These are phyloP conservation scores for Pichia sp. DNA, from an alignment of 1,139 yeast species.

Conservation along the genomic window DNA sequence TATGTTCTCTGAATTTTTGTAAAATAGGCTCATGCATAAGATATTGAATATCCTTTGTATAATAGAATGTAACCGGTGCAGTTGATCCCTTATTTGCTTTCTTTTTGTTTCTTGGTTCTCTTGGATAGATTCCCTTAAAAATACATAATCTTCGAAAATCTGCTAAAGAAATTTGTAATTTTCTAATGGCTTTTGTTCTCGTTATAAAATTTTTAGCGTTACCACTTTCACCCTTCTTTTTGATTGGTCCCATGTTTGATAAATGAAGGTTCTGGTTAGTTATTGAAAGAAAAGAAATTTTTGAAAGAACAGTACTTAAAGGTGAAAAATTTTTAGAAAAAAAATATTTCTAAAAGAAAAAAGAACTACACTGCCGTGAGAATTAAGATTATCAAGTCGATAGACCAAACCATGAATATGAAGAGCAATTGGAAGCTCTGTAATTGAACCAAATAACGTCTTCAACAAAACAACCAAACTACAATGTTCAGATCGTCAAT, in stretches of 20 bases:
- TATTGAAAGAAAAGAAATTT: background rate
- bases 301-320: background rate
- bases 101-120: conserved; percentile 94
- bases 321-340: background rate
- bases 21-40: conserved; percentile 92
- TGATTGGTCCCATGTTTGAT: conserved; percentile 40
- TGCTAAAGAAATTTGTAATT: conserved; percentile 89
- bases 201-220: conserved; percentile 91
- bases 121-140: conserved; percentile 92
- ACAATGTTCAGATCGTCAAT: background rate
- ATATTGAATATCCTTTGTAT: conserved; percentile 89
- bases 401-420: background rate
- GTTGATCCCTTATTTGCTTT: conserved; percentile 97
- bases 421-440: background rate
- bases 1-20: conserved; percentile 89
- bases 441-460: background rate
- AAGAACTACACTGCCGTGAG: background rate
- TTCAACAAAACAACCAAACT: background rate
- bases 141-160: conserved; percentile 97
- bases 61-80: conserved; percentile 92
- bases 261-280: background rate
- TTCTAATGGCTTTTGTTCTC: conserved; percentile 91
- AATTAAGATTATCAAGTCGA: background rate
- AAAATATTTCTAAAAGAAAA: background rate
- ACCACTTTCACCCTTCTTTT: conserved; percentile 81